phyloP scores from a whole-genome alignment of 208 protist genomes.

The Herpetomonas muscarum region DNA sequence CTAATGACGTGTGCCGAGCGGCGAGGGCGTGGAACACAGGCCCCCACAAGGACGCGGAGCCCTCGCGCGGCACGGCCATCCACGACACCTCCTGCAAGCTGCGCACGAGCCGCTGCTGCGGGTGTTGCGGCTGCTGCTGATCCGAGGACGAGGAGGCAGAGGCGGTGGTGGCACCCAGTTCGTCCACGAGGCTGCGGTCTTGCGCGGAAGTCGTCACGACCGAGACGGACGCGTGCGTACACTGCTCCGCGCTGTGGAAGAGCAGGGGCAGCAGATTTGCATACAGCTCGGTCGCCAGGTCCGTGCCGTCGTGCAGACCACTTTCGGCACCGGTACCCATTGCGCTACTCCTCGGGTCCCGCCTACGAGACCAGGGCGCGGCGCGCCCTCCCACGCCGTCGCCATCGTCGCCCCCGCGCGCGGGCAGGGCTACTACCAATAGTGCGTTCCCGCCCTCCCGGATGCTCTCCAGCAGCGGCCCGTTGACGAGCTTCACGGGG shows the following conservation, averaged over 20 bases:
- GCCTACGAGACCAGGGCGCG: no score
- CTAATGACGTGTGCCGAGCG: constrained; percentile 33
- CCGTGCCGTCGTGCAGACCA: constrained; percentile 17
- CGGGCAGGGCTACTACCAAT: constrained; percentile 46
- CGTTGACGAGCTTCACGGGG: constrained; percentile 41
- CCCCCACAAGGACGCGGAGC: constrained; percentile 47
- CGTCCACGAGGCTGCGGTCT: constrained; percentile 47
- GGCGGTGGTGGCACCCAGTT: constrained; percentile 8
- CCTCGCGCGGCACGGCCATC: constrained; percentile 15
- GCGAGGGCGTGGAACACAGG: constrained; percentile 32
- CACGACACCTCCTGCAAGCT: constrained; percentile 25
- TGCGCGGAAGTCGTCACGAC: constrained; percentile 42
- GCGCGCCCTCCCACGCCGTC: background rate
- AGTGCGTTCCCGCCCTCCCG: constrained; percentile 33
- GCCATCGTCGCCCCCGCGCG: constrained; percentile 8
- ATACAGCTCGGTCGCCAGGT: constrained; percentile 50
- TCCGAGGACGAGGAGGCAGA: no score
- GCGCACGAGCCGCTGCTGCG: constrained; percentile 25
- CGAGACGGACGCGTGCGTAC: constrained; percentile 29
- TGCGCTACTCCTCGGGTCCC: no score
- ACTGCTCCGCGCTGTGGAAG: constrained; percentile 37
- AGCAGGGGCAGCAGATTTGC: constrained; percentile 42
- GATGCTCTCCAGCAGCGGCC: constrained; percentile 45
- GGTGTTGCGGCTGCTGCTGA: no score
- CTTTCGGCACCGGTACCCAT: no score